phyloP scores from a whole-genome alignment of 495 filamentous ascomycete species.

The Beverwykella pulmonaria region DNA sequence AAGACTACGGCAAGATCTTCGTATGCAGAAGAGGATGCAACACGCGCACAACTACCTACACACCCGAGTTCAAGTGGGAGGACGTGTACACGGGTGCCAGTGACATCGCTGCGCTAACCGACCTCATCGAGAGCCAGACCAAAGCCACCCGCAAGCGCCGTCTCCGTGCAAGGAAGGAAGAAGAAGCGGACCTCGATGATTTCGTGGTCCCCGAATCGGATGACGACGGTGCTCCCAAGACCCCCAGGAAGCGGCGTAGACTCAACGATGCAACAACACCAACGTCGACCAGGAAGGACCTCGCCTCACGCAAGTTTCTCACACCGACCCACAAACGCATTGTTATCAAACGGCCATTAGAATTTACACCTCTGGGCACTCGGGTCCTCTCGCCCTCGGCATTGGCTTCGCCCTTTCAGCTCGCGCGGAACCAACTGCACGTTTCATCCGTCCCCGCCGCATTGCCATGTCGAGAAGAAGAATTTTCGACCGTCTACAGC shows the following conservation, averaged over 20 bases:
- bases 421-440: slow-evolving; percentile 86
- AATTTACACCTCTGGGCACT: slow-evolving; percentile 92
- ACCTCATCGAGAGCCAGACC: slow-evolving; percentile 69
- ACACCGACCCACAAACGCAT: slow-evolving; percentile 79
- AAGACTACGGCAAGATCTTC: slow-evolving; percentile 84
- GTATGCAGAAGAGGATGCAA: slow-evolving; percentile 89
- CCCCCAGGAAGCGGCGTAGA: slow-evolving; percentile 63
- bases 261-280: slow-evolving; percentile 53
- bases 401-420: slow-evolving; percentile 85
- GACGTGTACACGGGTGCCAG: slow-evolving; percentile 68
- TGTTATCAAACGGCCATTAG: slow-evolving; percentile 84
- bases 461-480: slow-evolving; percentile 87
- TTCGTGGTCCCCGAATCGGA: slow-evolving; percentile 49
- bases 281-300: slow-evolving; percentile 60
- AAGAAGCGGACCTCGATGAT: slow-evolving; percentile 53
- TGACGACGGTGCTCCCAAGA: slow-evolving; percentile 55
- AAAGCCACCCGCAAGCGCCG: slow-evolving; percentile 65
- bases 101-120: slow-evolving; percentile 64
- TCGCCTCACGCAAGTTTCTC: slow-evolving; percentile 56
- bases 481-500: slow-evolving; percentile 89
- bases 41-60: slow-evolving; percentile 84
- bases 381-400: slow-evolving; percentile 79
- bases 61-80: slow-evolving; percentile 91
- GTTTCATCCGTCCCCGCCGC: slow-evolving; percentile 88
- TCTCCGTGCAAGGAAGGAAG: slow-evolving; percentile 44